A percentile compares a stretch with the other conserved stretches of the same genome.
Evolutionary conservation across 345 rosid genomes (phyloP).

Genomic region (Syzygium aqueum): DNA sequence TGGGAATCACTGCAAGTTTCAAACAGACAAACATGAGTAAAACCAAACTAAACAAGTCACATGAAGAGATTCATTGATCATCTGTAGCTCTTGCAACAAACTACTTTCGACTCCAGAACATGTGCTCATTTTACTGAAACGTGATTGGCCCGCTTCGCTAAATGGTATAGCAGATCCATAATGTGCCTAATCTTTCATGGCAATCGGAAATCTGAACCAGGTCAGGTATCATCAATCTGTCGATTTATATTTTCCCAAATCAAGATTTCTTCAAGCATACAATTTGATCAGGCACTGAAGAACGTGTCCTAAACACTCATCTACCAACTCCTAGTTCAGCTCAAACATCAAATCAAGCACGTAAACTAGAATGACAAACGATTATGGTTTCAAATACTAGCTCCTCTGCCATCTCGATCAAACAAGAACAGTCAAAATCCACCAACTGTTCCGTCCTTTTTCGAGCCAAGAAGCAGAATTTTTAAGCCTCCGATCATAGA

Average conservation of each 20-base stretch:
- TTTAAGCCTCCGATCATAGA: not conserved
- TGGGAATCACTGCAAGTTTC: conserved; percentile 61
- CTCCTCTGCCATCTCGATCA: not conserved
- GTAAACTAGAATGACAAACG: not conserved
- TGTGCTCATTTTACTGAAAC: not conserved
- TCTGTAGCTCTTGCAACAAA: not conserved
- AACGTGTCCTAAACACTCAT: not conserved
- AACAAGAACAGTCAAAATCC: not conserved
- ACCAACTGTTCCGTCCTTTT: not conserved
- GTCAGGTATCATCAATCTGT: not conserved
- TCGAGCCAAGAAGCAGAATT: not conserved
- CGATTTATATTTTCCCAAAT: not conserved
- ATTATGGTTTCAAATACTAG: not conserved
- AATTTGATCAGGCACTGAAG: not conserved
- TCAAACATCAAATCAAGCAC: not conserved
- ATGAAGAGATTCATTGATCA: not conserved
- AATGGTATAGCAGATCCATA: not conserved
- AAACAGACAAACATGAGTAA: not conserved
- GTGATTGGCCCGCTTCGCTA: not conserved
- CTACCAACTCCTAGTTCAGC: not conserved
- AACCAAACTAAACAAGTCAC: not conserved
- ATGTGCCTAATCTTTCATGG: not conserved
- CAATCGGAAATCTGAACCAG: not conserved
- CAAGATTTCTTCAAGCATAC: not conserved
- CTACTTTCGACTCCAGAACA: not conserved